These are phyloP conservation scores for Dorcoceras hygrometricum DNA, from an alignment of 257 asterid species.

Conservation along the genomic window DNA sequence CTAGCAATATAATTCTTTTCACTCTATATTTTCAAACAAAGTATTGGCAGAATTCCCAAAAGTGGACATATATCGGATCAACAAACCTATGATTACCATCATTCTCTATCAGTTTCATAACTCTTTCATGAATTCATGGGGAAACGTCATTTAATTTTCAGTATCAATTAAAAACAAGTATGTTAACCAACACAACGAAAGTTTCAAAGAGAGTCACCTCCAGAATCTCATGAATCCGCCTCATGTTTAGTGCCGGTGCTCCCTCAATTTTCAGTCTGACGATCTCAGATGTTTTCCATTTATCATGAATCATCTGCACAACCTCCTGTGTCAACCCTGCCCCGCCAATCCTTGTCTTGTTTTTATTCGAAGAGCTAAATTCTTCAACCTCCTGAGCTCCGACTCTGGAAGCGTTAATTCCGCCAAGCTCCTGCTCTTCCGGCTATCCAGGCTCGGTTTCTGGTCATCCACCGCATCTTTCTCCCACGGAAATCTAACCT, in stretches of 20 bases:
- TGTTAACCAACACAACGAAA: not conserved
- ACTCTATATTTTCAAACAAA: not conserved
- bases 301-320: constrained; percentile 74
- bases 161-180: constrained; percentile 14
- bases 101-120: not conserved
- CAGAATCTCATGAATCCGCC: constrained; percentile 72
- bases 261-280: constrained; percentile 88
- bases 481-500: constrained; percentile 86
- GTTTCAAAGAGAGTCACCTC: constrained; percentile 52
- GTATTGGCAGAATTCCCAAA: not conserved
- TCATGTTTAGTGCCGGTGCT: constrained; percentile 93
- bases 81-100: not conserved
- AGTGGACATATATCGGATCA: constrained; percentile 1
- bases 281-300: constrained; percentile 82
- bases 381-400: constrained; percentile 43
- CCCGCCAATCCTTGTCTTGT: constrained; percentile 42
- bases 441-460: constrained; percentile 46
- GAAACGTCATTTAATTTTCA: constrained; percentile 5
- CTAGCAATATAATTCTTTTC: not conserved
- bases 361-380: constrained; percentile 40
- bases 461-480: constrained; percentile 35
- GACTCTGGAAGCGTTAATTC: constrained; percentile 50
- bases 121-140: not conserved
- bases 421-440: constrained; percentile 48
- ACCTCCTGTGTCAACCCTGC: constrained; percentile 65